Conservation (phyloP, 139 green algal species). For the Volvox africanus region DNA sequence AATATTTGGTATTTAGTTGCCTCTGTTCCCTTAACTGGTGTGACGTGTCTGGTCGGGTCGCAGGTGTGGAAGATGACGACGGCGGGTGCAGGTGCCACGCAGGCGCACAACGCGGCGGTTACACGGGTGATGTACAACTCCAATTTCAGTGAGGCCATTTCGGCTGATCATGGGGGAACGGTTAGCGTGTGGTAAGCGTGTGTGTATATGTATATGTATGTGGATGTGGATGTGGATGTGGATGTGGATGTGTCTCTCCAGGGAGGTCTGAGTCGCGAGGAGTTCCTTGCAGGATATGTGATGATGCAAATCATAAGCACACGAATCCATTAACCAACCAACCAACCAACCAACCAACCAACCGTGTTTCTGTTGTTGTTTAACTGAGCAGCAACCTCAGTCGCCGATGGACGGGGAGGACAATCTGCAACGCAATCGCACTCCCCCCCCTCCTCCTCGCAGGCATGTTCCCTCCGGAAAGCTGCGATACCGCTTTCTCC, state of each 20-base stretch:
- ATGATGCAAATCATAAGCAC: too few relatives aligned
- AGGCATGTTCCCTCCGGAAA: constrained; percentile 61
- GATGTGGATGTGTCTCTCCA: too few relatives aligned
- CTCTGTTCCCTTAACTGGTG: too few relatives aligned
- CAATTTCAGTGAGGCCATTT: constrained; percentile 71
- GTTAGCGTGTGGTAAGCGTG: constrained; percentile 74
- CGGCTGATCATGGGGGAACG: constrained; percentile 63
- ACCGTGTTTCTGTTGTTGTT: too few relatives aligned
- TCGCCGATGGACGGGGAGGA: too few relatives aligned
- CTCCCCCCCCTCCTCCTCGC: neutral
- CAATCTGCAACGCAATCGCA: too few relatives aligned
- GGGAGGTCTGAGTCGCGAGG: too few relatives aligned
- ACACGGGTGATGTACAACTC: constrained; percentile 68
- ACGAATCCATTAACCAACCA: neutral
- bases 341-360: neutral
- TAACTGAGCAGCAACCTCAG: too few relatives aligned
- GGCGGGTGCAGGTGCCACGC: constrained; percentile 17
- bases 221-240: too few relatives aligned
- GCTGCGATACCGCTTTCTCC: constrained; percentile 70
- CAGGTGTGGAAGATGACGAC: constrained; percentile 50
- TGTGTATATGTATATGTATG: too few relatives aligned
- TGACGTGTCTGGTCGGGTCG: neutral
- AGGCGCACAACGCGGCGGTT: constrained; percentile 49
- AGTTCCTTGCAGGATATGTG: too few relatives aligned
- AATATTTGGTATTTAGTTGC: too few relatives aligned